Evolutionary conservation across 805 yeast species (phyloP), one percentile per base, ranked within the genome.

Genomic region (Candida insectorum): DNA sequence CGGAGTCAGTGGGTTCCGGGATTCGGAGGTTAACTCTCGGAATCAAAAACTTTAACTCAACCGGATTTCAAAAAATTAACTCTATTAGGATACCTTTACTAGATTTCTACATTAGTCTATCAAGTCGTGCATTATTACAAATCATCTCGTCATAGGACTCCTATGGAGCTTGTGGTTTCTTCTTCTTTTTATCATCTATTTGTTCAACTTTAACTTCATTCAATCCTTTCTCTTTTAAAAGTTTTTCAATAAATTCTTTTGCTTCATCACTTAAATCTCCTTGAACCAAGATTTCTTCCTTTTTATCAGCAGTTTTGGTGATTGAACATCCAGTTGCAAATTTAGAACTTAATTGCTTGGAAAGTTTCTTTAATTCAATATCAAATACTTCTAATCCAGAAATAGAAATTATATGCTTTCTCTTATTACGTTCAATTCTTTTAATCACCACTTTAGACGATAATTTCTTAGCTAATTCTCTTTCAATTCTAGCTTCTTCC

Each of bases 251-350:
- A 48, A 83, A 84, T 5, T 65, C 83, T 54, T 85, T 94, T 18
- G 88, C 93, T 50, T 83, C 95, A 45, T 88, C 96, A 37, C 88
- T 83, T 27, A 89, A 93, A 60, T 91, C 97, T 50, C 97, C 97
- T 65, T 89, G 97, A 39, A 89, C 82, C 38, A 86, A 75, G 36
- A 89, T 77, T 54, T 89, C 97, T 42, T 91, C 96, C 56, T 84
- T 85, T 62, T 89, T 89, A 45, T 89, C 97, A 3, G 79, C 88
- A 44, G 79, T 85, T 62, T 89, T 89, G 4, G 88, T 80, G 10
- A 89, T 95, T 15, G 93, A 79, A 18, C 96, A 91, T 32, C 97
- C 97, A 6, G 97, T 89, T 10, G 97, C 97, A 54, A 91, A 89
- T 58, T 85, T 87, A 22, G 93, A 81, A 0, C 97, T 93, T 60